A percentile compares a stretch with the other conserved stretches of the same genome.
These are phyloP conservation scores for Trichaptum fuscoviolaceum DNA, from an alignment of 768 basidiomycete genomes.

Conservation along the genomic window DNA sequence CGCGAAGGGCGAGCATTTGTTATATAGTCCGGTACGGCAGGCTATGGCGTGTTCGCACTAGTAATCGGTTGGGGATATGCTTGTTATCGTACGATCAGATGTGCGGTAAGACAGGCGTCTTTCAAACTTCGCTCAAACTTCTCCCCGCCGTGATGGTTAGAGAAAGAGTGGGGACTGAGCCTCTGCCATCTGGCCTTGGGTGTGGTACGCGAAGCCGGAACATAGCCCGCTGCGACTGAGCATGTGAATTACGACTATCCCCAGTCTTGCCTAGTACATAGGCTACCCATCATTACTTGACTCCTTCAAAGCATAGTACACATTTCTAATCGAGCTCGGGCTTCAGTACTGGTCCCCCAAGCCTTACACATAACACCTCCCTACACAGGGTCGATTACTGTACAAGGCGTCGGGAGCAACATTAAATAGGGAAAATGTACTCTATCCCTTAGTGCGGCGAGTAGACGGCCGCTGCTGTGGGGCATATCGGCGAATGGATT, in stretches of 20 bases:
- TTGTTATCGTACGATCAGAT: constrained; percentile 1
- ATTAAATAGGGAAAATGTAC: no score
- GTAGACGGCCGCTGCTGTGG: no score
- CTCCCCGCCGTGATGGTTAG: neutral
- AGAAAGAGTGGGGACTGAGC: neutral
- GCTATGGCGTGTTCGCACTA: neutral
- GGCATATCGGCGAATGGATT: no score
- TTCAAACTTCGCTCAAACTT: neutral
- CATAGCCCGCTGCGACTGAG: neutral
- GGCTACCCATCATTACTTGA: no score
- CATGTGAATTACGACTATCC: neutral
- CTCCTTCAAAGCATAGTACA: no score
- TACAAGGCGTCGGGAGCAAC: no score
- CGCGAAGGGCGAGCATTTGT: neutral
- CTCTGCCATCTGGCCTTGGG: neutral
- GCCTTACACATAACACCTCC: no score
- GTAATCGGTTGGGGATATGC: neutral
- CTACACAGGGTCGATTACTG: no score
- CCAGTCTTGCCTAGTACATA: neutral
- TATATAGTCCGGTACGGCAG: neutral
- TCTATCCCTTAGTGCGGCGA: no score
- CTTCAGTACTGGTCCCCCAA: no score
- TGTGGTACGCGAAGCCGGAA: neutral
- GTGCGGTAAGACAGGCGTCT: neutral
- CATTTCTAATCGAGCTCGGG: no score